Conservation (phyloP, 2,329 filamentous ascomycete genomes). For the Apiospora phragmitis region DNA sequence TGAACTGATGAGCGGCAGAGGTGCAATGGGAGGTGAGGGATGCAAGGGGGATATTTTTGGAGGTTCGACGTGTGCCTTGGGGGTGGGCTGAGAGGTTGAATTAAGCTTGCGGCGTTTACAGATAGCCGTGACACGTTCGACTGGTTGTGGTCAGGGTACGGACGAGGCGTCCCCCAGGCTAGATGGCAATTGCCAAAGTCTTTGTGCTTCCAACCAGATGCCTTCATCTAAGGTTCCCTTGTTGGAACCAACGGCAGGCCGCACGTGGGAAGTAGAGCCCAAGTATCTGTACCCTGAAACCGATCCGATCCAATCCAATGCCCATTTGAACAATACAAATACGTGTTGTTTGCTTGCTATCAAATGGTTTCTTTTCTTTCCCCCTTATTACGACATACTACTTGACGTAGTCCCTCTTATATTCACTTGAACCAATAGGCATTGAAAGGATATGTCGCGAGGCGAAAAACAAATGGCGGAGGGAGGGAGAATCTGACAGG, state of each 20-base stretch:
- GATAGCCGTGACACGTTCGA: constrained; percentile 7
- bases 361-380: neutral
- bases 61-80: neutral
- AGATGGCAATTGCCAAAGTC: neutral
- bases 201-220: constrained; percentile 8
- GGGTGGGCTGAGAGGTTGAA: constrained; percentile 6
- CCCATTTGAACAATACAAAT: neutral
- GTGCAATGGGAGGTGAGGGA: constrained; percentile 1
- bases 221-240: constrained; percentile 5
- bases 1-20: neutral
- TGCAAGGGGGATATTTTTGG: constrained; percentile 7
- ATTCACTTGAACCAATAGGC: constrained; percentile 7
- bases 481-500: neutral
- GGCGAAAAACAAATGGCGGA: neutral
- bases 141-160: constrained; percentile 6
- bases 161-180: constrained; percentile 7
- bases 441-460: neutral
- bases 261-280: constrained; percentile 8
- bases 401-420: constrained; percentile 1
- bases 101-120: constrained; percentile 9
- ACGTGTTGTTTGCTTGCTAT: constrained; percentile 6
- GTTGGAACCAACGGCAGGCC: constrained; percentile 9
- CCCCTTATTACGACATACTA: constrained; percentile 2
- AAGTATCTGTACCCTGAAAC: constrained; percentile 5
- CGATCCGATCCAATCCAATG: neutral